Evolutionary conservation across 2,329 filamentous ascomycete species (phyloP).

Genomic region (Alternaria postmessia): DNA sequence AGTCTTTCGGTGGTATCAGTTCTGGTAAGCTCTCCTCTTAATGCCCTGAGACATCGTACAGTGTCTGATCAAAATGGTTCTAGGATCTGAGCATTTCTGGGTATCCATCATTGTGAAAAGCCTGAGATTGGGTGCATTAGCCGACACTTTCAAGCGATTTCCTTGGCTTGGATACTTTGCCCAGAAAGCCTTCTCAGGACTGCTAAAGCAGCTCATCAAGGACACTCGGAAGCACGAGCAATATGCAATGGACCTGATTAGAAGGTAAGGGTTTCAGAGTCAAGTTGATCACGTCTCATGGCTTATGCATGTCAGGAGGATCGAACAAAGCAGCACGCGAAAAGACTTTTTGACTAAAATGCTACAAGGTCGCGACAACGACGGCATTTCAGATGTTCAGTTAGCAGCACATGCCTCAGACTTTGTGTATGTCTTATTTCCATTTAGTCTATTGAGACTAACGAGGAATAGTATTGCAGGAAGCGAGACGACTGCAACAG

Average conservation of each 20-base stretch:
- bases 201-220: background rate
- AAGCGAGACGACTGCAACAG: constrained; percentile 24
- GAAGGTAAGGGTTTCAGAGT: background rate
- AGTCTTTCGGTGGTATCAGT: background rate
- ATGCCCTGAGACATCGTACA: background rate
- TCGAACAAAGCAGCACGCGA: background rate
- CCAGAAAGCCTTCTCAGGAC: background rate
- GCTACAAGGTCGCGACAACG: constrained; percentile 3
- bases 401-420: constrained; percentile 22
- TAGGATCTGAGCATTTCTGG: background rate
- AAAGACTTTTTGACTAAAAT: constrained; percentile 21
- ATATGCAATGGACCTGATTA: constrained; percentile 8
- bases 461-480: constrained; percentile 23
- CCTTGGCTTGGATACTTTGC: constrained; percentile 1
- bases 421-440: constrained; percentile 12
- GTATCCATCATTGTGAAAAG: background rate
- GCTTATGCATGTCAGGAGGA: background rate
- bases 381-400: constrained; percentile 16
- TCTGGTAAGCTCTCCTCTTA: background rate
- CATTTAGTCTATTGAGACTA: background rate
- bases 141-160: background rate
- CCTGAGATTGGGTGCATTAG: constrained; percentile 39
- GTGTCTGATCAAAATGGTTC: background rate
- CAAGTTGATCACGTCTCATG: background rate
- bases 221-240: background rate